Evolutionary conservation across 2,329 filamentous ascomycete genomes (phyloP).

Genomic region (Fusarium beomiforme): DNA sequence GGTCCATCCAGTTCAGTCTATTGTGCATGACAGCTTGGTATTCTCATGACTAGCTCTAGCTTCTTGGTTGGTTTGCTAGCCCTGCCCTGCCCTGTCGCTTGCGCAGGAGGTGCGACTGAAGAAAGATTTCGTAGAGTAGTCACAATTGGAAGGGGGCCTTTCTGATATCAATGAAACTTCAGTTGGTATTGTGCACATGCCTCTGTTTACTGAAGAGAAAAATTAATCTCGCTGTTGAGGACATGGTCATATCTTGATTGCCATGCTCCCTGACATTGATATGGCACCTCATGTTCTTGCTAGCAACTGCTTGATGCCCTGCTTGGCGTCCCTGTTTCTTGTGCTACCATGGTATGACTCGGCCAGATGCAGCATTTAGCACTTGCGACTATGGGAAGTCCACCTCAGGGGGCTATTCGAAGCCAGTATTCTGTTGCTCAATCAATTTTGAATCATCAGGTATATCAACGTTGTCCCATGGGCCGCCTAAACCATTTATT

Average conservation of each 20-base stretch:
- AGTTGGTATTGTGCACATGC: neutral
- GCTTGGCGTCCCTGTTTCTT: neutral
- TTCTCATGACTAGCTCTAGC: neutral
- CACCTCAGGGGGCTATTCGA: neutral
- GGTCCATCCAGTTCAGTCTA: neutral
- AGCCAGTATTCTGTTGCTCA: neutral
- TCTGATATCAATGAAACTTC: neutral
- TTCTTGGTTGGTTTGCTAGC: conserved; percentile 8
- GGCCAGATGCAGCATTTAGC: neutral
- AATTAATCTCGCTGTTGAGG: neutral
- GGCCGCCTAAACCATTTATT: conserved; percentile 2
- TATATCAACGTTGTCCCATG: neutral
- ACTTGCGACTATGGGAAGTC: neutral
- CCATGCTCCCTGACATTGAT: neutral
- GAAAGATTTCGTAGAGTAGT: conserved; percentile 1
- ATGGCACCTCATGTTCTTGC: neutral
- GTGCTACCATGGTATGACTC: neutral
- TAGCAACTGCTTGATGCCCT: neutral
- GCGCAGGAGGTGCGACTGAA: conserved; percentile 14
- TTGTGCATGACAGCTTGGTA: conserved; percentile 7
- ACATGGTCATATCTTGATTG: neutral
- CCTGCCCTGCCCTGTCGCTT: conserved; percentile 28
- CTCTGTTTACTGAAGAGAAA: neutral
- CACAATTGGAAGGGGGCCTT: neutral
- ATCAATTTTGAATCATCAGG: neutral